These are phyloP conservation scores for Pseudoscleropodium purum DNA, from an alignment of 225 moss, liverwort and hornwort genomes.

Conservation along the genomic window DNA sequence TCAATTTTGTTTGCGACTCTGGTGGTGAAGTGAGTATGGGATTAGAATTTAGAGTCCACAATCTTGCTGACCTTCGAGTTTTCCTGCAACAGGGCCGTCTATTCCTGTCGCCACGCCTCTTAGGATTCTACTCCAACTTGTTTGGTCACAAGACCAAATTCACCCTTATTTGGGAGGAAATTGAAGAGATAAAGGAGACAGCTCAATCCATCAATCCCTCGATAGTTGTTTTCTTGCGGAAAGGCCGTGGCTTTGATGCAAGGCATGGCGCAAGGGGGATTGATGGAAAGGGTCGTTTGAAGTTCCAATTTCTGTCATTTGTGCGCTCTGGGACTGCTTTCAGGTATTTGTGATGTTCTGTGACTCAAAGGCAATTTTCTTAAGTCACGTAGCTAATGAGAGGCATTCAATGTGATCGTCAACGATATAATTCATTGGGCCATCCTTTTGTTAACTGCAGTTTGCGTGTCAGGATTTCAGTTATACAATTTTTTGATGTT, in stretches of 20 bases:
- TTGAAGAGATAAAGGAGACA: constrained; percentile 82
- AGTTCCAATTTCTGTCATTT: constrained; percentile 84
- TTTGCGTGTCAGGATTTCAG: background rate
- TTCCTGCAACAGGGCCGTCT: constrained; percentile 61
- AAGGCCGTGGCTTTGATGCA: constrained; percentile 66
- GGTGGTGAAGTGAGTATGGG: background rate
- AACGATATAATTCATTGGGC: background rate
- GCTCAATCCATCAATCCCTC: constrained; percentile 72
- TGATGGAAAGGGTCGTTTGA: constrained; percentile 63
- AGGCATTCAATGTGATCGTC: background rate
- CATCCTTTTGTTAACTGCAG: background rate
- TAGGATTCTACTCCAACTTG: constrained; percentile 85
- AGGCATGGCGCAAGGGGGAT: constrained; percentile 65
- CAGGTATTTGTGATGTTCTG: constrained; percentile 26
- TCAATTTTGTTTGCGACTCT: background rate
- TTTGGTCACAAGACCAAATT: constrained; percentile 95
- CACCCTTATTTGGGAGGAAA: constrained; percentile 79
- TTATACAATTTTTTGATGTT: background rate
- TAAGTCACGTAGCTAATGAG: background rate
- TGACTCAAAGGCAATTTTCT: background rate
- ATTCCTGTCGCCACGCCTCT: constrained; percentile 72
- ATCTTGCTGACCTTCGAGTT: background rate
- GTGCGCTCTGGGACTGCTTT: constrained; percentile 82
- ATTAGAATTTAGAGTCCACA: background rate
- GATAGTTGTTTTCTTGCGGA: constrained; percentile 62